phyloP scores from a whole-genome alignment of 2,329 filamentous ascomycete genomes.

The Claviceps capensis region DNA sequence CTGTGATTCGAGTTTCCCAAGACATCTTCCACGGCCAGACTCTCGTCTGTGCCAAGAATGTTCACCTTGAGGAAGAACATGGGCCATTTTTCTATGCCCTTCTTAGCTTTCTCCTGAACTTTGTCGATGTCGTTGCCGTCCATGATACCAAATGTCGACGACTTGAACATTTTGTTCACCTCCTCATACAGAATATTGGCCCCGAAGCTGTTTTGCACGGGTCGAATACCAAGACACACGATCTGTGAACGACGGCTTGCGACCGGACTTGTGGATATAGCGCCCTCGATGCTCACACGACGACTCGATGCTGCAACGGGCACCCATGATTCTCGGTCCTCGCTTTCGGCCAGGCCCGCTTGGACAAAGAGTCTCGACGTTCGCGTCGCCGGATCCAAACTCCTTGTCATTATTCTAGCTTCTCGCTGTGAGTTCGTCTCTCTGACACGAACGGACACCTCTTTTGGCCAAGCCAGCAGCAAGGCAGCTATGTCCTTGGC shows the following conservation, averaged over 20 bases:
- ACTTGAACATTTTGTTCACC: slow-evolving; percentile 62
- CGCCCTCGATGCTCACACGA: slow-evolving; percentile 50
- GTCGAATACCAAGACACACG: slow-evolving; percentile 61
- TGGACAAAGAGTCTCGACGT: slow-evolving; percentile 47
- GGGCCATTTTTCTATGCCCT: slow-evolving; percentile 68
- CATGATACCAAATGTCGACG: slow-evolving; percentile 60
- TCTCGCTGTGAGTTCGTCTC: slow-evolving; percentile 30
- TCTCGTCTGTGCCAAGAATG: slow-evolving; percentile 16
- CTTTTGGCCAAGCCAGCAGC: slow-evolving; percentile 53
- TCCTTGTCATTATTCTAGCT: slow-evolving; percentile 21
- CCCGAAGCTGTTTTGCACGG: slow-evolving; percentile 41
- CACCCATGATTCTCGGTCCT: slow-evolving; percentile 49
- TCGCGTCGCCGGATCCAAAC: slow-evolving; percentile 10
- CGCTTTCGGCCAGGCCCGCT: slow-evolving; percentile 44
- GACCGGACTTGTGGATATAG: slow-evolving; percentile 55
- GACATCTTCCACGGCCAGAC: slow-evolving; percentile 22
- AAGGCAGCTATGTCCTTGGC: slow-evolving; percentile 45
- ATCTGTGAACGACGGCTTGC: slow-evolving; percentile 67
- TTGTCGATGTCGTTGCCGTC: slow-evolving; percentile 29
- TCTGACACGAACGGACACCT: slow-evolving; percentile 43
- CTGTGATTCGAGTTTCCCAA: slow-evolving; percentile 32
- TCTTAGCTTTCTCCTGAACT: slow-evolving; percentile 39
- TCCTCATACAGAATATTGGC: slow-evolving; percentile 60
- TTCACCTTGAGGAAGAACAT: slow-evolving; percentile 74
- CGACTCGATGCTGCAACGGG: slow-evolving; percentile 52